Evolutionary conservation across 2,329 filamentous ascomycete species (phyloP), one percentile per base, ranked within the genome.

Genomic region (Talaromyces sp.): DNA sequence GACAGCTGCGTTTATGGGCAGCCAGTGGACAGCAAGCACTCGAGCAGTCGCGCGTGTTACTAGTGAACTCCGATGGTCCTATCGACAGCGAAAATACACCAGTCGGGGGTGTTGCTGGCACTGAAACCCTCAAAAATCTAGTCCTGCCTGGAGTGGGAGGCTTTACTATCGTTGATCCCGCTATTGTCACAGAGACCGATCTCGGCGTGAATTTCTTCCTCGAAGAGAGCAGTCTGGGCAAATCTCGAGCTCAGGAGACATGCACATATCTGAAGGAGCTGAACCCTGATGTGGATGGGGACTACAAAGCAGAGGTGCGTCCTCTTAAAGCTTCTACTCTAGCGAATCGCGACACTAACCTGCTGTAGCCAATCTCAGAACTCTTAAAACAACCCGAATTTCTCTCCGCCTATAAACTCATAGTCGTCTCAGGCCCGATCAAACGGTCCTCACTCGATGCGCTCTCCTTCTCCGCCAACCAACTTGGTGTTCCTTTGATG

Each of bases 161-260:
- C 31, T 99, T 97, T 76, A 96, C 92, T 0, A 96, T 99, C 67
- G 89, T 90, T 61, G 95, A 99, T 72, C 88, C 90, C 7, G 86
- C 88, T 1, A 77, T 84, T 2, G 93, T 99, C n/a, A 83, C 82
- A 1, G 89, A 96, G 70, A 83, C 88, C 48, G 95, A 99, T 72
- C 82, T 99, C 47, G 95, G 96, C 4, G 90, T 97, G 68, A 99
- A 99, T 79, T 99, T 99, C 83, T 99, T 99, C 73, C 83, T 99
- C 0, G 92, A 97, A 67, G 88, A 95, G 71, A 82, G 84, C 58
- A 90, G 88, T 68, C 76, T 96, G 43, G 93, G 93, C 62, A 88
- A 88, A 72, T 88, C 88, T 31, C 88, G 95, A 70, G 92, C 94
- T 1, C 85, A 92, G 75, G 88, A 90, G 74, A 91, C 90, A 63